Base-by-base conservation (phyloP, 306 rosid genomes). In the Malus sylvestris region DNA sequence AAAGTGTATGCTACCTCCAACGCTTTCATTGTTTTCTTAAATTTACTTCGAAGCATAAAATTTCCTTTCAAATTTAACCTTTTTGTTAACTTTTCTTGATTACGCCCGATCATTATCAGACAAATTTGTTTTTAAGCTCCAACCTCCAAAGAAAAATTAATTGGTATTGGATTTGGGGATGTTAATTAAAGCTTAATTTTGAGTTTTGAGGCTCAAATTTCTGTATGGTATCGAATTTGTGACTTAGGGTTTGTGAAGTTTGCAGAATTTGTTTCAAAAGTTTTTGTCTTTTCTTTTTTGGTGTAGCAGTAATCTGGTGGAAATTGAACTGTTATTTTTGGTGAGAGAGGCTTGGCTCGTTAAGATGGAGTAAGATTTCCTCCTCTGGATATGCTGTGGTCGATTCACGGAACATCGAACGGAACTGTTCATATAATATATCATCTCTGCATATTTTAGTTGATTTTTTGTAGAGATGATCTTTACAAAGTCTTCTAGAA, bases 1-100 rank as follows among this genome's bases (percentile, higher is more conserved):
- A 73, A 91, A 93, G 85, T 93, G 97, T 93, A 44, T 71, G 77
- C 65, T 6, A 23, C 53, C 38, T 58, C 16, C 45, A 72, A 27
- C 67, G 67, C 38, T 11, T 60, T 67, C 9, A 27, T 44, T 62
- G 9, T 10, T 6, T 27, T 22, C 1, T 62, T 23, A 23, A 23
- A 23, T 23, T 35, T n/a, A 61, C 57, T 57, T 10, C 20, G 12
- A 40, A 40, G 45, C 45, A 40, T 9, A 9, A 40, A 40, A 40
- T 49, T 49, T 49, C 3, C 8, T 49, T 16, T n/a, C 62, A 57
- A 22, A 22, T 58, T 58, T 58, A 58, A 58, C 63, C 4, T 22
- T 10, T 22, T 22, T 58, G 30, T 10, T 10, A 58, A 58, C 14
- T 22, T 55, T 58, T 58, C 8, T 22, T 58, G 16, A 58, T 22